Evolutionary conservation across 2,329 filamentous ascomycete species (phyloP).

Genomic region (Cytospora chrysosperma): DNA sequence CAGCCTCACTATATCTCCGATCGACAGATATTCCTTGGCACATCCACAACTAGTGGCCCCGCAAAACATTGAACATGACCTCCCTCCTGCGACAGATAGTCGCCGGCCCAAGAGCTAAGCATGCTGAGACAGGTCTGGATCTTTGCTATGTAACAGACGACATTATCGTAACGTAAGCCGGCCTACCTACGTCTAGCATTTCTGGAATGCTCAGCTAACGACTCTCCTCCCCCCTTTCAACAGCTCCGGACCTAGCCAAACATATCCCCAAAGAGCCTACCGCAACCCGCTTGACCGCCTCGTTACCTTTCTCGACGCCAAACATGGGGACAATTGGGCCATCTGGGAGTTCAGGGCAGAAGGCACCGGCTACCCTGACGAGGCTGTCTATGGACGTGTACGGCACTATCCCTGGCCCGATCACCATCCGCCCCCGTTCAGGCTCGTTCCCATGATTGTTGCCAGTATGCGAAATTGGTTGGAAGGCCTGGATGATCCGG

Average conservation of each 20-base stretch:
- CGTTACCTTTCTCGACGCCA: constrained; percentile 81
- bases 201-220: not conserved
- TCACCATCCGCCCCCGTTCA: constrained; percentile 93
- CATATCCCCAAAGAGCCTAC: constrained; percentile 88
- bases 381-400: constrained; percentile 80
- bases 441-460: constrained; percentile 83
- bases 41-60: not conserved
- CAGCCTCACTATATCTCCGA: not conserved
- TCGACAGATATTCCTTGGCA: too few species aligned
- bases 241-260: constrained; percentile 86
- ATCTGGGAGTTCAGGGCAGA: constrained; percentile 99
- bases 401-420: constrained; percentile 96
- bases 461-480: constrained; percentile 92
- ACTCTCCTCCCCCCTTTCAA: constrained; percentile 42
- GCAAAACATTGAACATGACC: constrained; percentile 48
- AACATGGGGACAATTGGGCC: constrained; percentile 81
- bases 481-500: constrained; percentile 43
- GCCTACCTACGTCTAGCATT: not conserved
- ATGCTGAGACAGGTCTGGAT: constrained; percentile 85
- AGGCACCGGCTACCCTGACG: constrained; percentile 91
- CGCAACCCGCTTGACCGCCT: constrained; percentile 88
- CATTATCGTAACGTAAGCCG: constrained; percentile 60
- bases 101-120: constrained; percentile 78
- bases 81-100: constrained; percentile 88
- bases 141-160: constrained; percentile 93